Evolutionary conservation across 2,329 filamentous ascomycete genomes (phyloP).

Genomic region (Penicillium sp.): DNA sequence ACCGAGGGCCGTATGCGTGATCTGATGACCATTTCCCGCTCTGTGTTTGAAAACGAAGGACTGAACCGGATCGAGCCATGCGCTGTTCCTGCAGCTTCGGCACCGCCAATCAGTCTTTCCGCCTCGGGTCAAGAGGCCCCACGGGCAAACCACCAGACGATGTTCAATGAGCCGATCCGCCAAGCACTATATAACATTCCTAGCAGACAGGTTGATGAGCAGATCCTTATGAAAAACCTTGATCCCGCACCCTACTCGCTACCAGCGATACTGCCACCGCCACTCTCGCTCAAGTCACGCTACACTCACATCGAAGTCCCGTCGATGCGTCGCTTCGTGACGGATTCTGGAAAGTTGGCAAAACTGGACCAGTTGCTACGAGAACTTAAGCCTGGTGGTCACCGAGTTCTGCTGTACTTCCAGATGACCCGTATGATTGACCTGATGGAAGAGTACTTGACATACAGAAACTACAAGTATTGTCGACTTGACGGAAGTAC

Average conservation of each 20-base stretch:
- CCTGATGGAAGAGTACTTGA: conserved; percentile 97
- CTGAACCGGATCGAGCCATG: conserved; percentile 79
- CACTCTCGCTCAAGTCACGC: conserved; percentile 76
- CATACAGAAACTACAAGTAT: conserved; percentile 99
- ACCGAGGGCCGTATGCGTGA: conserved; percentile 69
- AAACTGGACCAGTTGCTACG: conserved; percentile 85
- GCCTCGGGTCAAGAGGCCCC: conserved; percentile 67
- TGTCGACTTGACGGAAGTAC: conserved; percentile 95
- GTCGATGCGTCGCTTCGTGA: conserved; percentile 96
- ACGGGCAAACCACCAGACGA: conserved; percentile 64
- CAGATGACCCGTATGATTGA: conserved; percentile 99
- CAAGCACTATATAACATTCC: conserved; percentile 69
- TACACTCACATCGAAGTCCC: conserved; percentile 92
- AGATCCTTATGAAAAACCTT: conserved; percentile 71
- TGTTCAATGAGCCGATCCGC: conserved; percentile 79
- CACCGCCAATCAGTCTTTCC: conserved; percentile 80
- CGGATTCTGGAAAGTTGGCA: conserved; percentile 93
- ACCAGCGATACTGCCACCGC: conserved; percentile 74
- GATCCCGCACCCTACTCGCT: conserved; percentile 55
- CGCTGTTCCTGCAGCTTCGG: conserved; percentile 73
- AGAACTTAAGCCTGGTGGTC: conserved; percentile 85
- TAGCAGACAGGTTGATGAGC: conserved; percentile 64
- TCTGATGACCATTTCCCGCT: conserved; percentile 75
- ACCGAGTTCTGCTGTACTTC: conserved; percentile 97
- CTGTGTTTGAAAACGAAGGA: conserved; percentile 67